Base-by-base conservation (phyloP, 2,329 filamentous ascomycete species). In the Xylaria polymorpha region DNA sequence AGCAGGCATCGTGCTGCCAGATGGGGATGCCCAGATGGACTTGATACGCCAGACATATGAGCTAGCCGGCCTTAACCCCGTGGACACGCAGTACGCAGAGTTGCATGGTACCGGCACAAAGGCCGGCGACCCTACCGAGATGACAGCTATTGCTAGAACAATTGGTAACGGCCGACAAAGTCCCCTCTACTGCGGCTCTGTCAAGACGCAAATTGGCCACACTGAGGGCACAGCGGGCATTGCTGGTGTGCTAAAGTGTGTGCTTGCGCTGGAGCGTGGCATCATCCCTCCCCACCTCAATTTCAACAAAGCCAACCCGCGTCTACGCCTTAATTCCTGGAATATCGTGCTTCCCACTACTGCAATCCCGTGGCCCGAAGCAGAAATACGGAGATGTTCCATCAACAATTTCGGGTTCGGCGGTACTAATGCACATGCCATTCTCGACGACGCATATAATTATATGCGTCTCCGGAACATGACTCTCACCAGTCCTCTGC, bases 111-210 rank as follows among this genome's bases (percentile, higher is more conserved):
- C 83, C 0, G 82, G 82, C 2, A 85, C 83, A 2, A 69, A 71
- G 7, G 78, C 77, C 1, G 83, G 83, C 8, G 83, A 85, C 64
- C 79, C 81, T 0, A 73, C 77, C 12, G 83, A 85, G 66, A 79
- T 80, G 32, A 71, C 73, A 14, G 82, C 80, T 18, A 77, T 83
- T 22, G 67, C 70, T 1, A 62, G 61, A 4, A 77, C 76, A 15
- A 79, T 79, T 32, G 66, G 51, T 18, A 64, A 70, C 22, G 70
- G 68, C 9, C 50, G 25, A 8, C 61, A 72, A 60, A 71, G 71
- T 18, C 71, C 74, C 3, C 66, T 79, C 18, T 76, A 67, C 51
- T 74, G 66, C 6, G 72, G 74, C 3, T 72, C 72, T 12, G 56
- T 77, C 2, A 76, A 77, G 56, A 61, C 73, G 0, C 74, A 77